Base-by-base conservation (phyloP, 495 filamentous ascomycete species). In the Penicilliopsis zonata region DNA sequence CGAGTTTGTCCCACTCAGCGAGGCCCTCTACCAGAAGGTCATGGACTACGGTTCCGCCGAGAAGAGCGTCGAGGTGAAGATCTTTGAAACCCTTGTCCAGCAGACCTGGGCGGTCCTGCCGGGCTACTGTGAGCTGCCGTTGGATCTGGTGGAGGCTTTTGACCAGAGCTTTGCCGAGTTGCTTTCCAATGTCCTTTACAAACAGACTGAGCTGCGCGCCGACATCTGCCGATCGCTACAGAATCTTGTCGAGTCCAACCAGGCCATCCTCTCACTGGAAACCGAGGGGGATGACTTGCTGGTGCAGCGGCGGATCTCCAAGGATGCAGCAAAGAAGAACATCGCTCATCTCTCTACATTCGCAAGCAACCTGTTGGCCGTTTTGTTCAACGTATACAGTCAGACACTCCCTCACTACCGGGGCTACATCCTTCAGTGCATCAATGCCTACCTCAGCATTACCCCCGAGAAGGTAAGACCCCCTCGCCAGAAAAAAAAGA, bases 361-460 rank as follows among this genome's bases (percentile, higher is more conserved):
- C 52, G 70, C 88, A 5, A 76, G 80, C 30, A 95, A 98, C 40
- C 50, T 96, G 42, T 69, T 98, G 17, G 86, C 90, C 2, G 90
- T 96, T 2, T 66, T 98, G 24, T 96, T 96, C 67, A 98, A 98
- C 49, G 88, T 96, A 16, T 98, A 96, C 60, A 92, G 80, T 47
- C 78, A 92, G 49, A 96, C 92, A 1, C 65, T 96, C 13, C 90
- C 92, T 1, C 86, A 95, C 49, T 85, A 84, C 49, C 69, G 90
- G 38, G 85, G 86, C 2, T 81, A 77, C 20, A 87, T 98, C 31
- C 65, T 98, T 15, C 76, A 84, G 46, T 94, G 86, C 44, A 87
- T 96, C 57, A 93, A 95, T 57, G 76, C 86, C 3, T 95, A 81
- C 55, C 58, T 98, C 39, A 90, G 86, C 59, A 86, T 98, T 39